Conservation (phyloP, 345 rosid genomes). For the Erodium maritimum region DNA sequence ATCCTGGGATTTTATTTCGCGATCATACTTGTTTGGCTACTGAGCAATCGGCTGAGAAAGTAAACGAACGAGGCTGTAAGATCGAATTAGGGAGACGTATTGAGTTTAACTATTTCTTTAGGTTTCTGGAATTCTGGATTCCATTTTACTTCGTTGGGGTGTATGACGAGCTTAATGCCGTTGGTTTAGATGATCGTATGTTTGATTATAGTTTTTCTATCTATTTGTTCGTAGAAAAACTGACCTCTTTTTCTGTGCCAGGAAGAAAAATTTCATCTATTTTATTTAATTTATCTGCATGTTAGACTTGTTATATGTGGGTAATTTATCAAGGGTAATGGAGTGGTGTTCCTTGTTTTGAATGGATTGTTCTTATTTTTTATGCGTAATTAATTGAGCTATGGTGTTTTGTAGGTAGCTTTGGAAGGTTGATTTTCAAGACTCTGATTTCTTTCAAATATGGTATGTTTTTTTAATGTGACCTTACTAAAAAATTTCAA, state of each 20-base stretch:
- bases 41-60: neutral
- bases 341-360: neutral
- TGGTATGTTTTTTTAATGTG: neutral
- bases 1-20: neutral
- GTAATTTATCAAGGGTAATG: neutral
- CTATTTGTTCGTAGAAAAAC: too few species aligned
- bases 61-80: neutral
- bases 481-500: too few species aligned
- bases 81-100: neutral
- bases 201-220: too few species aligned
- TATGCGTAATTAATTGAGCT: neutral
- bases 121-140: neutral
- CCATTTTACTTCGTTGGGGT: too few species aligned
- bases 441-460: neutral
- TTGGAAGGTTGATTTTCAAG: neutral
- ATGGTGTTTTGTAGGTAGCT: neutral
- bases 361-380: neutral
- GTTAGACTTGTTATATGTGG: neutral
- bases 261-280: too few species aligned
- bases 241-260: too few species aligned
- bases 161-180: neutral
- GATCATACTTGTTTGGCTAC: neutral
- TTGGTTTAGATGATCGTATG: neutral
- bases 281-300: neutral
- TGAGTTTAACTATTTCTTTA: neutral